Evolutionary conservation across 441 rosid species (phyloP).

Genomic region (Adansonia grandidieri): DNA sequence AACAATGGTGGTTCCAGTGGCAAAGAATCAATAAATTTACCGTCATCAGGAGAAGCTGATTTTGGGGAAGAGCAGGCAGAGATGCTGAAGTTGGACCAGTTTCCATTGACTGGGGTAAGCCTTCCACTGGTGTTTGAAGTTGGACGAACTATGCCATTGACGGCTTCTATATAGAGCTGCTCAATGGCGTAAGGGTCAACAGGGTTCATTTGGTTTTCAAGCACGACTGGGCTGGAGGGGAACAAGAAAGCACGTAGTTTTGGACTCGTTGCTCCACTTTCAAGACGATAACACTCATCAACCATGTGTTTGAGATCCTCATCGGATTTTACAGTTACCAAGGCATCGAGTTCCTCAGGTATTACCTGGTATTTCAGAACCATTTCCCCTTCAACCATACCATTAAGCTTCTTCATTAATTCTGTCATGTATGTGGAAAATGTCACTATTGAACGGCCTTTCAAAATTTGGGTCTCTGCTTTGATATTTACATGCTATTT

Average conservation of each 20-base stretch:
- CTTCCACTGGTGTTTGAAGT: slow-evolving; percentile 19
- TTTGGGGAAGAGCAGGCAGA: slow-evolving; percentile 67
- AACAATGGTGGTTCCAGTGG: slow-evolving; percentile 29
- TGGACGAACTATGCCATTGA: slow-evolving; percentile 53
- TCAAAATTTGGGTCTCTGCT: no score
- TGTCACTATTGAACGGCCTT: no score
- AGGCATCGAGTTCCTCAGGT: slow-evolving; percentile 74
- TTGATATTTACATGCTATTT: no score
- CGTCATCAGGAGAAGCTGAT: slow-evolving; percentile 59
- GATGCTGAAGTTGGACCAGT: slow-evolving; percentile 46
- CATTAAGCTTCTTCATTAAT: slow-evolving; percentile 63
- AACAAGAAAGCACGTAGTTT: slow-evolving; percentile 68
- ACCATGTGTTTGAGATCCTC: slow-evolving; percentile 89
- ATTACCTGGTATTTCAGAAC: slow-evolving; percentile 71
- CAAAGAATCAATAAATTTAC: slow-evolving; percentile 4
- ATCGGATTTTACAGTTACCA: slow-evolving; percentile 68
- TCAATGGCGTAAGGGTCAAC: slow-evolving; percentile 49
- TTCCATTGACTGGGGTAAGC: slow-evolving; percentile 38
- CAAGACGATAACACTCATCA: slow-evolving; percentile 66
- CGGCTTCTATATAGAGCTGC: slow-evolving; percentile 62
- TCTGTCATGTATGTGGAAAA: slow-evolving; percentile 42
- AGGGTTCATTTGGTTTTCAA: slow-evolving; percentile 42
- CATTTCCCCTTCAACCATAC: slow-evolving; percentile 51
- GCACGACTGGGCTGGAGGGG: slow-evolving; percentile 46
- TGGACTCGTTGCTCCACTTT: slow-evolving; percentile 44